These are phyloP conservation scores for Domatiomyces globalis DNA, from an alignment of 2,329 filamentous ascomycete genomes.

Conservation along the genomic window DNA sequence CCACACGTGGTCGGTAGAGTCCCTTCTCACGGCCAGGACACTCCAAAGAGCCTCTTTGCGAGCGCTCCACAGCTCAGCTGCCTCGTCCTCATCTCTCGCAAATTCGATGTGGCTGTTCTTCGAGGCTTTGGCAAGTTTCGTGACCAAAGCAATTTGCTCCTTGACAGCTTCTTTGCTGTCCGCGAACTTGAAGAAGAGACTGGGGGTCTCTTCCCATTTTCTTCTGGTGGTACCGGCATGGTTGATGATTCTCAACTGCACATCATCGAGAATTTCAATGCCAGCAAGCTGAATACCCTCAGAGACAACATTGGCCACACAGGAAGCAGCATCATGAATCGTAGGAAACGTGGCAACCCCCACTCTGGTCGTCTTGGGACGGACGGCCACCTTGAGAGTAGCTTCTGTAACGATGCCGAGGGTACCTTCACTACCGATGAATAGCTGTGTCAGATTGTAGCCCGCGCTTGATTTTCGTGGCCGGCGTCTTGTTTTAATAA, in stretches of 20 bases:
- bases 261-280: slow-evolving; percentile 84
- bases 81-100: slow-evolving; percentile 49
- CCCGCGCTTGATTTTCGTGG: slow-evolving; percentile 82
- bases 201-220: slow-evolving; percentile 54
- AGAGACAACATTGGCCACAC: slow-evolving; percentile 65
- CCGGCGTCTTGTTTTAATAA: slow-evolving; percentile 78
- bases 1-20: slow-evolving; percentile 52
- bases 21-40: slow-evolving; percentile 49
- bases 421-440: slow-evolving; percentile 84
- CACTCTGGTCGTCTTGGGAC: slow-evolving; percentile 64
- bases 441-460: slow-evolving; percentile 79
- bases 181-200: slow-evolving; percentile 62
- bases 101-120: slow-evolving; percentile 52
- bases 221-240: slow-evolving; percentile 31
- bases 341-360: slow-evolving; percentile 56
- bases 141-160: slow-evolving; percentile 47
- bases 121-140: slow-evolving; percentile 42
- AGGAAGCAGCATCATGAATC: slow-evolving; percentile 59
- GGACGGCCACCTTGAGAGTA: slow-evolving; percentile 70
- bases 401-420: slow-evolving; percentile 85
- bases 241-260: slow-evolving; percentile 67
- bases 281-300: slow-evolving; percentile 74
- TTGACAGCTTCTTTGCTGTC: slow-evolving; percentile 51
- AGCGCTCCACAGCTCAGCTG: slow-evolving; percentile 58
- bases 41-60: slow-evolving; percentile 63